Percentiles rank a stretch among this genome's conserved stretches.
Evolutionary conservation across 805 yeast species (phyloP).

Genomic region (Tetrapisispora phaffii): DNA sequence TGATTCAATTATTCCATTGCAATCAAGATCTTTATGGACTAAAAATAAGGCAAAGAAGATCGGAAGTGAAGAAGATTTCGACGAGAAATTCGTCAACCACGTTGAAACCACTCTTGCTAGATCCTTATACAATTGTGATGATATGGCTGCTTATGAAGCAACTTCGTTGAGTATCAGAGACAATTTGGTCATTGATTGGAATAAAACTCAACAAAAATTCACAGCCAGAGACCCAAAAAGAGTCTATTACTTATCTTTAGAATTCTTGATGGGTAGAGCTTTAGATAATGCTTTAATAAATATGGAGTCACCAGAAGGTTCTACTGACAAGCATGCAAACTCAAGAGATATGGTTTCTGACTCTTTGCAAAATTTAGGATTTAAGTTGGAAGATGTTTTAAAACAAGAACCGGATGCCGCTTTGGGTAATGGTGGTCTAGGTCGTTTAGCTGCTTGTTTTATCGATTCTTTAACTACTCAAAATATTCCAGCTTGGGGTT

Average conservation of each 20-base stretch:
- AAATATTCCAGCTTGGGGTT: constrained; percentile 93
- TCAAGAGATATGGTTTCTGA: constrained; percentile 45
- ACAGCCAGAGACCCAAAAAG: constrained; percentile 77
- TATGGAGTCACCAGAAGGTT: constrained; percentile 36
- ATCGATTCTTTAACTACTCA: constrained; percentile 80
- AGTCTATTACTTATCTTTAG: constrained; percentile 77
- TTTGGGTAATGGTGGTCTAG: constrained; percentile 90
- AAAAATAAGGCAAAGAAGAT: constrained; percentile 51
- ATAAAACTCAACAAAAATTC: constrained; percentile 83
- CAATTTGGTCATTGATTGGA: constrained; percentile 77
- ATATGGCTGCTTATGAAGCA: constrained; percentile 86
- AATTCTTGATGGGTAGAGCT: constrained; percentile 90
- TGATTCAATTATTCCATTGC: constrained; percentile 71
- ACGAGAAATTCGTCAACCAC: constrained; percentile 63
- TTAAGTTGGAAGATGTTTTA: constrained; percentile 75
- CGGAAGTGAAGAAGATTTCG: constrained; percentile 45
- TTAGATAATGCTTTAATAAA: constrained; percentile 89
- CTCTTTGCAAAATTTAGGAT: constrained; percentile 67
- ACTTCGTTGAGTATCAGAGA: constrained; percentile 73
- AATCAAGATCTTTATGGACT: constrained; percentile 70
- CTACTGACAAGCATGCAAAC: constrained; percentile 4
- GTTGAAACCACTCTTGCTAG: constrained; percentile 90
- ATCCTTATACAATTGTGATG: constrained; percentile 84
- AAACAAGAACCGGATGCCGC: constrained; percentile 90
- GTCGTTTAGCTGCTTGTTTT: constrained; percentile 90